These are phyloP conservation scores for Globisporangium echinulatum DNA, from an alignment of 352 stramenopile genomes.

Conservation along the genomic window DNA sequence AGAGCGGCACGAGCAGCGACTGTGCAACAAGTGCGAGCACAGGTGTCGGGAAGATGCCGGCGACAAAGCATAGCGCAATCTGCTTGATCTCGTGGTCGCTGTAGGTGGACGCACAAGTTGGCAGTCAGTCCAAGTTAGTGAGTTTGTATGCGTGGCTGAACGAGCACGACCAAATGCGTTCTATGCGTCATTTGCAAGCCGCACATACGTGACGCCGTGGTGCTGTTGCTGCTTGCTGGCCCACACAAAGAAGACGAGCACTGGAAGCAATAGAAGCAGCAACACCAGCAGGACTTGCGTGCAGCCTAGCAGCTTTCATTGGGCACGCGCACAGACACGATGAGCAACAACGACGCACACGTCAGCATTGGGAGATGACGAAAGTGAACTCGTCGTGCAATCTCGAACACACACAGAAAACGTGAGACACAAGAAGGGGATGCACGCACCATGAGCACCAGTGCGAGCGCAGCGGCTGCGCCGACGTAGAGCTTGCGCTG, in stretches of 20 bases:
- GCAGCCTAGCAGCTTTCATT: too few species aligned
- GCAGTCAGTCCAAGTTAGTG: not conserved
- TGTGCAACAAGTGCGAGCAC: slow-evolving; percentile 38
- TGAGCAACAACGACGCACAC: too few species aligned
- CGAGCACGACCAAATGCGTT: too few species aligned
- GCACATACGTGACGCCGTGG: slow-evolving; percentile 38
- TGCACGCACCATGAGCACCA: too few species aligned
- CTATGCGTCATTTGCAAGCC: too few species aligned
- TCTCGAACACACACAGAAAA: too few species aligned
- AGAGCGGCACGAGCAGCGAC: slow-evolving; percentile 28
- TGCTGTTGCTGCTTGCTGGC: slow-evolving; percentile 33
- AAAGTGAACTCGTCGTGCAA: too few species aligned
- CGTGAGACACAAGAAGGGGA: too few species aligned
- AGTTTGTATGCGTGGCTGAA: not conserved
- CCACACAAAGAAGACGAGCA: slow-evolving; percentile 29
- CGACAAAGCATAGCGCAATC: slow-evolving; percentile 47
- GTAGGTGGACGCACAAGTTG: not conserved
- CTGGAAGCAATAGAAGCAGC: slow-evolving; percentile 22
- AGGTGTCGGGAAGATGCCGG: slow-evolving; percentile 34
- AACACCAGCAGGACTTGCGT: slow-evolving; percentile 20
- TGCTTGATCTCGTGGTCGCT: slow-evolving; percentile 61
- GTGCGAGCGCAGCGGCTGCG: too few species aligned
- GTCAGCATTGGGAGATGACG: too few species aligned
- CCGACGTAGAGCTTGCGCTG: too few species aligned
- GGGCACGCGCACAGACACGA: too few species aligned